Evolutionary conservation across 2,329 filamentous ascomycete genomes (phyloP), one percentile per base, ranked within the genome.

Genomic region (Tolypocladium sp.): DNA sequence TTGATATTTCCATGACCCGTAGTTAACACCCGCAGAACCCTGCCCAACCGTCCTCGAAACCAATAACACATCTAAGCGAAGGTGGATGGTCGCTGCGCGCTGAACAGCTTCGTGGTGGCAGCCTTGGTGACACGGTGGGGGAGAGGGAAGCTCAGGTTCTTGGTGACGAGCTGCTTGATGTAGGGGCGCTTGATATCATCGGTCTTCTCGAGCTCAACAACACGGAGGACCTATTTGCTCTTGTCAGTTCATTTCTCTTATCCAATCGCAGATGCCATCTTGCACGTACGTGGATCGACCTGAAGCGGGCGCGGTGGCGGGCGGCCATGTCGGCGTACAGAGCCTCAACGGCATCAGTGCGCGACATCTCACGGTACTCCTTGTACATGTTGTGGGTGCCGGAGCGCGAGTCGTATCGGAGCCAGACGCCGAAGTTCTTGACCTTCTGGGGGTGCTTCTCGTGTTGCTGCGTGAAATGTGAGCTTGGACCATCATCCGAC

Each of bases 301-400:
- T 88, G 86, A 99, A 99, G 74, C 94, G 91, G 75, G 94, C 89
- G 70, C 74, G 92, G 88, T 99, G 94, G 79, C 94, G 91, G 79
- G 95, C 93, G 71, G 94, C 92, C 94, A 99, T 97, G 84, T 99
- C 94, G 82, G 94, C 90, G 89, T 99, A 99, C 77, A 99, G 87
- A 70, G 93, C 82, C 82, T 97, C 90, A 74, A 97, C 93, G 69
- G 94, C 94, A 70, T 94, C 93, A 74, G 89, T 90, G 80, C 94
- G 87, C 77, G 90, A 93, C 86, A 97, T 90, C 86, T 97, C 94
- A 78, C 94, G 91, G 90, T 97, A 97, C 89, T 99, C 94, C 89
- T 97, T 97, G 91, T 99, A 99, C 94, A 99, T 99, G 90, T 99
- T 99, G 92, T 99, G 94, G 74, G 94, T 99, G 73, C 94, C 94